Evolutionary conservation across 106 monocot species (phyloP).

Genomic region (Dioscorea dumetorum): DNA sequence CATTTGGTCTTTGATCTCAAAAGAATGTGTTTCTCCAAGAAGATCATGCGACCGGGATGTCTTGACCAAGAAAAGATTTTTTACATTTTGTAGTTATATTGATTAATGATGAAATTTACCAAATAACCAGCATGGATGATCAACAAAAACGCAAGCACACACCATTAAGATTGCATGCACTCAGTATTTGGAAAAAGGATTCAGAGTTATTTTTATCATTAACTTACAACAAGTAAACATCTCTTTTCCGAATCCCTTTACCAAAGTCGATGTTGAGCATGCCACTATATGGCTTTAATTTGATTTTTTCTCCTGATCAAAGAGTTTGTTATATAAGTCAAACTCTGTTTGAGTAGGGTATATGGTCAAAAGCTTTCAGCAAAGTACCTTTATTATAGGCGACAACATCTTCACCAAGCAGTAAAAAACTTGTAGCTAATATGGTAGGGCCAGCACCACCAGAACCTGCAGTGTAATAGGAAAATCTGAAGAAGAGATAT

Average conservation of each 20-base stretch:
- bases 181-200: too few species aligned
- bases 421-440: slow-evolving; percentile 83
- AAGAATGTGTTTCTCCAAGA: too few species aligned
- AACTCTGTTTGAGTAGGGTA: background rate
- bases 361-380: background rate
- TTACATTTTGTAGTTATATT: too few species aligned
- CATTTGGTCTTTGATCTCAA: too few species aligned
- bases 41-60: too few species aligned
- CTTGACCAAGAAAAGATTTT: too few species aligned
- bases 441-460: slow-evolving; percentile 98
- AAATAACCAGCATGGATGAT: too few species aligned
- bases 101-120: too few species aligned
- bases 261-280: slow-evolving; percentile 88
- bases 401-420: slow-evolving; percentile 90
- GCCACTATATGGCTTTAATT: slow-evolving; percentile 84
- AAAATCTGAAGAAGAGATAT: slow-evolving; percentile 65
- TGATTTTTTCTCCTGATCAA: slow-evolving; percentile 66
- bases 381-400: slow-evolving; percentile 77
- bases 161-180: too few species aligned
- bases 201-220: background rate
- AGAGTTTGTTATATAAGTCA: slow-evolving; percentile 9
- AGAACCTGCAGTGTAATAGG: slow-evolving; percentile 93
- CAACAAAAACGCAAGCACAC: too few species aligned
- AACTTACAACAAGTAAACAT: slow-evolving; percentile 98
- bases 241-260: slow-evolving; percentile 78